These are phyloP conservation scores for Lepidium aucheri DNA, from an alignment of 345 rosid genomes.

Conservation along the genomic window DNA sequence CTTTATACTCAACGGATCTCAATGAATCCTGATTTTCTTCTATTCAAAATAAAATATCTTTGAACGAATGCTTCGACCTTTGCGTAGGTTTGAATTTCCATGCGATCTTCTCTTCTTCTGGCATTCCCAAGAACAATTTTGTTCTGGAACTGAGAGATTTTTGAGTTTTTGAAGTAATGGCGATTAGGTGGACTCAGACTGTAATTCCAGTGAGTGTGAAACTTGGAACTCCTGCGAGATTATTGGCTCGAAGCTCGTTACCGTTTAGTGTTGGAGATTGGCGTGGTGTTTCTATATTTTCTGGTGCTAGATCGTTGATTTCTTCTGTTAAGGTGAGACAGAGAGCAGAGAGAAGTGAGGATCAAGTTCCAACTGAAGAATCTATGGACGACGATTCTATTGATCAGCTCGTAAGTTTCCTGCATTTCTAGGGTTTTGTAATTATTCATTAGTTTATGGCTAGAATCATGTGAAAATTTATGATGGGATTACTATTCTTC, in stretches of 20 bases:
- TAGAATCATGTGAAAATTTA: not conserved
- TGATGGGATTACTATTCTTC: not conserved
- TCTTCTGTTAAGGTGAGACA: constrained; percentile 11
- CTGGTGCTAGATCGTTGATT: constrained; percentile 16
- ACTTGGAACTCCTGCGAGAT: constrained; percentile 12
- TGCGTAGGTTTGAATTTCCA: constrained; percentile 14
- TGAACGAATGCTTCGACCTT: not conserved
- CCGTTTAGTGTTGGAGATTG: constrained; percentile 10
- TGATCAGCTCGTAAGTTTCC: constrained; percentile 26
- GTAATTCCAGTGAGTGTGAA: constrained; percentile 13
- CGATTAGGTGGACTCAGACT: constrained; percentile 10
- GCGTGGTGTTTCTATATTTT: constrained; percentile 11
- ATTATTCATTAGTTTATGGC: too few relatives aligned
- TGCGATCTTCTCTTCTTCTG: not conserved
- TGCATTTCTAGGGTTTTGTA: not conserved
- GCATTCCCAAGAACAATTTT: not conserved
- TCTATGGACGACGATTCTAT: constrained; percentile 14
- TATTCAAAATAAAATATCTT: not conserved
- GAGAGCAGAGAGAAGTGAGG: constrained; percentile 18
- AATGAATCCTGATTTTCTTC: not conserved
- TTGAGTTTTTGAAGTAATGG: constrained; percentile 15
- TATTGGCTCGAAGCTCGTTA: constrained; percentile 11
- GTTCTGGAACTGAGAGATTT: not conserved
- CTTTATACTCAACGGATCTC: constrained; percentile 10
- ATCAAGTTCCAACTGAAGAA: constrained; percentile 19